These are phyloP conservation scores for Phialocephala sp. DNA, from an alignment of 2,329 filamentous ascomycete species.

Conservation along the genomic window DNA sequence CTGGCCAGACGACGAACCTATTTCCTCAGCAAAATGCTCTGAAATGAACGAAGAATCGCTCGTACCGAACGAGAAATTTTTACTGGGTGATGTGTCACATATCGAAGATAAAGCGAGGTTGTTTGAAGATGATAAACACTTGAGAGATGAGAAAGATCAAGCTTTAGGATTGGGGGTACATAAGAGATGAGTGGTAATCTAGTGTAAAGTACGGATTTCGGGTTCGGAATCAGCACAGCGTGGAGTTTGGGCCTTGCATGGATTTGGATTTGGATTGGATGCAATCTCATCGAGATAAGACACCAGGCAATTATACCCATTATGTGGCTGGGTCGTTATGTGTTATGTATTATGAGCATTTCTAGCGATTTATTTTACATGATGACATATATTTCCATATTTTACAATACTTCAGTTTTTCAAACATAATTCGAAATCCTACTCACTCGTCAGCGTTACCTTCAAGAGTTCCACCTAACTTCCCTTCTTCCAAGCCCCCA, in stretches of 20 bases:
- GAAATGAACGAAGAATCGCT: slow-evolving; percentile 28
- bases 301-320: slow-evolving; percentile 28
- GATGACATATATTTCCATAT: slow-evolving; percentile 30
- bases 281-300: background rate
- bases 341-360: slow-evolving; percentile 12
- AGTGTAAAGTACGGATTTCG: background rate
- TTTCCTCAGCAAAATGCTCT: background rate
- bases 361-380: slow-evolving; percentile 12
- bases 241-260: background rate
- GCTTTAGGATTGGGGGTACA: slow-evolving; percentile 25
- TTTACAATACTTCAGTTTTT: slow-evolving; percentile 17
- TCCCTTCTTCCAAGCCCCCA: background rate
- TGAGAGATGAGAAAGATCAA: slow-evolving; percentile 40
- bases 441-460: background rate
- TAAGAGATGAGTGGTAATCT: slow-evolving; percentile 7
- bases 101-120: slow-evolving; percentile 50
- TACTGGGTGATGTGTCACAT: slow-evolving; percentile 45
- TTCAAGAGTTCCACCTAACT: background rate
- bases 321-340: slow-evolving; percentile 4
- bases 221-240: background rate
- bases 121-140: slow-evolving; percentile 45
- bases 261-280: background rate
- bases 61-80: slow-evolving; percentile 49
- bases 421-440: slow-evolving; percentile 25
- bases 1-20: slow-evolving; percentile 30